Percentiles rank a stretch among this genome's conserved stretches.
Conservation (phyloP, 2,329 filamentous ascomycete species). For the Blastomyces emzantsi region DNA sequence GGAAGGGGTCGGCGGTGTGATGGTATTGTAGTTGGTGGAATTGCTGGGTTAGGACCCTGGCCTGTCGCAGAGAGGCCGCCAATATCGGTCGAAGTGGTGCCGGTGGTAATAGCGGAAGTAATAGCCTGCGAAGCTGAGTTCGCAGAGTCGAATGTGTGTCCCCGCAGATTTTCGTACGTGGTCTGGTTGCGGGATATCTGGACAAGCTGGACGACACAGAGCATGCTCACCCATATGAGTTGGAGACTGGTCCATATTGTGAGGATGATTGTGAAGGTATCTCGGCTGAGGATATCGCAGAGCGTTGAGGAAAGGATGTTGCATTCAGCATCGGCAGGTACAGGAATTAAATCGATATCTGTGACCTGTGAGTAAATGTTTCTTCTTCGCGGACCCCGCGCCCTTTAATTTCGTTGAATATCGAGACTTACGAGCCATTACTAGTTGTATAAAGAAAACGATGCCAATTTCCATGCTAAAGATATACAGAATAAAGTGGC, state of each 20-base stretch:
- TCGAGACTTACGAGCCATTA: constrained; percentile 57
- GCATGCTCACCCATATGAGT: constrained; percentile 94
- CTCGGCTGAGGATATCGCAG: constrained; percentile 68
- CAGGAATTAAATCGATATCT: constrained; percentile 57
- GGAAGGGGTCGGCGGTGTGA: constrained; percentile 42
- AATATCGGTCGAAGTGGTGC: constrained; percentile 54
- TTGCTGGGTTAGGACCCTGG: constrained; percentile 52
- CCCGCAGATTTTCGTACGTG: constrained; percentile 93
- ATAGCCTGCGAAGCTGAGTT: constrained; percentile 50
- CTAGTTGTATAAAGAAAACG: constrained; percentile 58
- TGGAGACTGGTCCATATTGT: constrained; percentile 74
- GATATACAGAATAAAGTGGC: constrained; percentile 90
- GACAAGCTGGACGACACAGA: constrained; percentile 84
- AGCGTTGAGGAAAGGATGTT: constrained; percentile 64
- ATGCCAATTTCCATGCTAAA: constrained; percentile 69
- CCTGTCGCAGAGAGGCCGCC: constrained; percentile 61
- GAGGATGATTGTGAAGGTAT: constrained; percentile 74
- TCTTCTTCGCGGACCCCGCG: background rate
- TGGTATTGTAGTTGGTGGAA: constrained; percentile 31
- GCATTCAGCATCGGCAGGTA: constrained; percentile 49
- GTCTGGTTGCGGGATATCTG: constrained; percentile 90
- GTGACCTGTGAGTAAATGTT: constrained; percentile 21
- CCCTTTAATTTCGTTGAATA: background rate
- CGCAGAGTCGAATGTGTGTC: constrained; percentile 53
- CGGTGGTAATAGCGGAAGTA: constrained; percentile 61